A percentile compares a stretch with the other conserved stretches of the same genome.
phyloP scores from a whole-genome alignment of 1,284 basidiomycete genomes.

The Irpex lacteus region DNA sequence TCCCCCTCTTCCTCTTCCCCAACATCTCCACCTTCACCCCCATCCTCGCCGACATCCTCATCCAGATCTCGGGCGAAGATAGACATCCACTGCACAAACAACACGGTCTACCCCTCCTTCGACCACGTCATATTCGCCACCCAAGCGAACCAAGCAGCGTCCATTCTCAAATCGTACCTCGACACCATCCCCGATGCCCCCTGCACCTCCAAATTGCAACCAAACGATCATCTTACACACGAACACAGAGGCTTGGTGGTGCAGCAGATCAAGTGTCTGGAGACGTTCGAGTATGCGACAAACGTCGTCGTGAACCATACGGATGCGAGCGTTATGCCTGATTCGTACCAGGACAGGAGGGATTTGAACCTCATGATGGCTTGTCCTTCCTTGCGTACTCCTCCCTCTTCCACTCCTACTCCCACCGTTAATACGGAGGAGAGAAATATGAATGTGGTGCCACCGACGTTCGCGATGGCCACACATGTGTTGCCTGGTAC shows the following conservation, averaged over 20 bases:
- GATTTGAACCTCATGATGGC: constrained; percentile 62
- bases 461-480: constrained; percentile 58
- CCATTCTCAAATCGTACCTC: constrained; percentile 43
- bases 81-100: constrained; percentile 20
- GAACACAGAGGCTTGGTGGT: constrained; percentile 27
- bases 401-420: too few relatives aligned
- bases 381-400: neutral
- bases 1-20: constrained; percentile 12
- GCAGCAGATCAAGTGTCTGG: constrained; percentile 31
- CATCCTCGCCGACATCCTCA: constrained; percentile 16
- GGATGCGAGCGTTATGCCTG: constrained; percentile 55
- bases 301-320: constrained; percentile 71
- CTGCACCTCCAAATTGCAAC: too few relatives aligned
- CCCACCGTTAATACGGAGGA: too few relatives aligned
- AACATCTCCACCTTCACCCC: constrained; percentile 14
- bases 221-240: too few relatives aligned
- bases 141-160: constrained; percentile 59
- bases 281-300: constrained; percentile 44
- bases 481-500: constrained; percentile 45
- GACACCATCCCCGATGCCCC: too few relatives aligned
- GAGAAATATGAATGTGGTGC: constrained; percentile 20
- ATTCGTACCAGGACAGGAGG: constrained; percentile 43
- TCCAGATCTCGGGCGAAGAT: constrained; percentile 16
- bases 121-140: constrained; percentile 70
- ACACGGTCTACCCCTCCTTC: constrained; percentile 42